Evolutionary conservation across 208 protist genomes (phyloP).

Genomic region (Wallacemonas sp.): DNA sequence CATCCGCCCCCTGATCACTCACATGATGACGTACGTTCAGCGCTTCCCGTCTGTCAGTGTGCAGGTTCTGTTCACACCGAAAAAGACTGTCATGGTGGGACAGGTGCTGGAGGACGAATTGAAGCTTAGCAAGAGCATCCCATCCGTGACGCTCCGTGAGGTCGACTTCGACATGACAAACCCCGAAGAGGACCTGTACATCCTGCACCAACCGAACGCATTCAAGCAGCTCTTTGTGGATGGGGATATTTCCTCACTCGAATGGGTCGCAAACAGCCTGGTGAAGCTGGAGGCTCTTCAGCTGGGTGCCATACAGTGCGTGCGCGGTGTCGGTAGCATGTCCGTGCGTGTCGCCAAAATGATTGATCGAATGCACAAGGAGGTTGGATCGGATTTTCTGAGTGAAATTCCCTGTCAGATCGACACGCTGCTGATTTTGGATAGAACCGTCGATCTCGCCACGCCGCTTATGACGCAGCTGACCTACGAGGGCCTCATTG

Average conservation of each 20-base stretch:
- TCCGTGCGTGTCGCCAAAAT: conserved; percentile 67
- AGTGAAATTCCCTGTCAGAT: conserved; percentile 50
- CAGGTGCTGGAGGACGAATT: conserved; percentile 75
- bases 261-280: conserved; percentile 73
- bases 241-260: conserved; percentile 65
- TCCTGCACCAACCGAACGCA: conserved; percentile 64
- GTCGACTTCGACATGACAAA: conserved; percentile 84
- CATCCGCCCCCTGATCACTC: conserved; percentile 42
- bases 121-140: conserved; percentile 58
- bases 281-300: conserved; percentile 84
- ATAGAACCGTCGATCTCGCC: conserved; percentile 77
- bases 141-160: conserved; percentile 46
- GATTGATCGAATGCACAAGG: conserved; percentile 65
- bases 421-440: conserved; percentile 78
- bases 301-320: conserved; percentile 56
- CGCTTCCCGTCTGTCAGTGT: conserved; percentile 46
- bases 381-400: conserved; percentile 66
- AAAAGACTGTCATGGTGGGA: conserved; percentile 72
- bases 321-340: conserved; percentile 61
- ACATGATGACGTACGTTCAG: conserved; percentile 61
- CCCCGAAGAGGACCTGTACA: conserved; percentile 70
- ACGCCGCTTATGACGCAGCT: conserved; percentile 88
- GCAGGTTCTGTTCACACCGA: conserved; percentile 65
- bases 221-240: conserved; percentile 80
- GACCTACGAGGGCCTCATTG: conserved; percentile 91